Evolutionary conservation across 176 grass and related monocot genomes (phyloP), one percentile per base, ranked within the genome.

Genomic region (Aegilops bicornis): DNA sequence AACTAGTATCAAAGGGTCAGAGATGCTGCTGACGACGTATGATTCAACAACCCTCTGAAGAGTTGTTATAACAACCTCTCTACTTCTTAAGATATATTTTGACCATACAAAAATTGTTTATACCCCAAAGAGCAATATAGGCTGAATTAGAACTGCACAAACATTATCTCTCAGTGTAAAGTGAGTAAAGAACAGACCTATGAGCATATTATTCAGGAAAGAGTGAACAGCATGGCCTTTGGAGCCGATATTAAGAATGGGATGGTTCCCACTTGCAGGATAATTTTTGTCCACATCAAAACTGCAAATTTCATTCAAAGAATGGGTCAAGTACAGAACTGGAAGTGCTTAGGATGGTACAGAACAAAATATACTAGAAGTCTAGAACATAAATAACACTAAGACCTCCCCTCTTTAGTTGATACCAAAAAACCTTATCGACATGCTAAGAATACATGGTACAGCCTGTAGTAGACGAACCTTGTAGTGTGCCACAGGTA

Each of bases 401-500:
- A 48, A 82, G 78, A 56, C 27, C 27, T 63, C 64, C 23, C 29
- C 35, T 63, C 13, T 86, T 64, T 47, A 24, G 16, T 90, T 50
- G 11, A 8, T 27, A 86, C 61, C 13, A 52, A 50, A 54, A 54
- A 54, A 54, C 16, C 1, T 54, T 54, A 54, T 54, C 50, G 16
- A 76, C 13, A 17, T 4, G 62, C 59, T 30, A 68, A 80, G 54
- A 13, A 67, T 77, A 87, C 14, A 89, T 19, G 35, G 77, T 86
- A 82, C 12, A 76, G 66, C 3, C 15, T 56, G 40, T 42, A 86
- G 66, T 64, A 83, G 15, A 85, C 73, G 23, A 47, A 99, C 97
- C 97, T 99, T 87, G 97, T 92, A 66, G 90, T 94, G 61, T 92
- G 96, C 94, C 97, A 99, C 76, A 99, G 92, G 63, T 99, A 99